Percentiles rank a stretch among this genome's conserved stretches.
These are phyloP conservation scores for Coniophora puteana DNA, from an alignment of 1,284 basidiomycete genomes.

Conservation along the genomic window DNA sequence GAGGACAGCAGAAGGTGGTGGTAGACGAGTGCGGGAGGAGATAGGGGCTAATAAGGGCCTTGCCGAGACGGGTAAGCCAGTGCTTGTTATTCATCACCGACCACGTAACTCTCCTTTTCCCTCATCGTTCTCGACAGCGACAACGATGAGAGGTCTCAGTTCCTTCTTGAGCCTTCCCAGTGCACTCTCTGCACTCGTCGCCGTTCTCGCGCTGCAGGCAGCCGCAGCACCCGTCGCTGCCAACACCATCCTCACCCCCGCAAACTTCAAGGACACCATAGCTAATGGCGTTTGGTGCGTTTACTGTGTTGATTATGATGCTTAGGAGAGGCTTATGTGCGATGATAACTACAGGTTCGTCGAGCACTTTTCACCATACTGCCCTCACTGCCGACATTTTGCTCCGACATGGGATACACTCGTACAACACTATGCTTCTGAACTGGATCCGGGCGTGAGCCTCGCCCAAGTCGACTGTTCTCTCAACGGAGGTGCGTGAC, in stretches of 20 bases:
- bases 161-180: constrained; percentile 3
- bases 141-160: neutral
- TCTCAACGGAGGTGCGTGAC: constrained; percentile 70
- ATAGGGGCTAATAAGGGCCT: too few species aligned
- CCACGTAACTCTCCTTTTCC: too few species aligned
- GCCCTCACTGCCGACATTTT: constrained; percentile 74
- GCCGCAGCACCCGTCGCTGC: constrained; percentile 35
- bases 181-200: constrained; percentile 24
- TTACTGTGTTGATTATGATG: neutral
- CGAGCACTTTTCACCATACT: constrained; percentile 79
- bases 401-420: constrained; percentile 84
- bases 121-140: too few species aligned
- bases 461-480: constrained; percentile 88
- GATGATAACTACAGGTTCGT: constrained; percentile 44
- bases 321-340: neutral
- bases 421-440: constrained; percentile 50
- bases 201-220: constrained; percentile 30
- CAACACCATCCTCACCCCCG: constrained; percentile 49
- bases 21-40: too few species aligned
- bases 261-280: constrained; percentile 58
- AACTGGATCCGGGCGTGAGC: constrained; percentile 56
- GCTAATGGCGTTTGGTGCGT: constrained; percentile 66
- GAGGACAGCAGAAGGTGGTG: too few species aligned
- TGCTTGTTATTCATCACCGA: neutral
- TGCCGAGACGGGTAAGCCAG: too few species aligned